Base-by-base conservation (phyloP, 1,139 yeast genomes). In the Lodderomyces margitis region DNA sequence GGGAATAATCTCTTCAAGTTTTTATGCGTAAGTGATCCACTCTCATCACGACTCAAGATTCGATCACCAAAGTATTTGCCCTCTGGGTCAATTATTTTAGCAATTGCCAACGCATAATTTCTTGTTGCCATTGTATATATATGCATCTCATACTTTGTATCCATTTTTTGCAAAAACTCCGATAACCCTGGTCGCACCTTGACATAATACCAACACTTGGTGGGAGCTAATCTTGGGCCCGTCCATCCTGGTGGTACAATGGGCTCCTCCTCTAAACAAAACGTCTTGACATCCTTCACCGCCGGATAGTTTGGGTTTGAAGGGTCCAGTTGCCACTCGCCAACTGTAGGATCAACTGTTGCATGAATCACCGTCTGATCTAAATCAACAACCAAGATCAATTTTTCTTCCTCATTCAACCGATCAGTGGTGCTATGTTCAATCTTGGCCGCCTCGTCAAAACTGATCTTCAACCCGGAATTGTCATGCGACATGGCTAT, bases 61-160 rank as follows among this genome's bases (percentile, higher is more conserved):
- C 99, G 71, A 57, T 91, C 96, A 6, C 95, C 96, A 66, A 92
- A 92, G 57, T 81, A 84, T 43, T 72, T 70, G 1, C 94, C 95
- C 16, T 78, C 81, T 0, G 98, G 98, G 56, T 92, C 99, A 40
- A 94, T 89, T 31, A 94, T 84, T 43, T 81, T 79, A 23, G 98
- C 95, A 49, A 94, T 87, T 15, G 92, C 87, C 40, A 81, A 74
- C 0, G 99, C 99, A 64, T 92, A 92, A 34, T 92, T 83, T 49
- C 96, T 71, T 3, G 98, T 94, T n/a, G 98, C 98, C 99, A 92
- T 92, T 7, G 99, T 92, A 61, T 92, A 92, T 34, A 92, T 88
- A 61, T 92, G 98, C 75, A 92, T 70, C 64, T 92, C 98, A 59
- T 86, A 92, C 41, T 77, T 64, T 37, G 81, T 64, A 5, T 83